Base-by-base conservation (phyloP, 495 filamentous ascomycete genomes). In the Aspergillus campestris region DNA sequence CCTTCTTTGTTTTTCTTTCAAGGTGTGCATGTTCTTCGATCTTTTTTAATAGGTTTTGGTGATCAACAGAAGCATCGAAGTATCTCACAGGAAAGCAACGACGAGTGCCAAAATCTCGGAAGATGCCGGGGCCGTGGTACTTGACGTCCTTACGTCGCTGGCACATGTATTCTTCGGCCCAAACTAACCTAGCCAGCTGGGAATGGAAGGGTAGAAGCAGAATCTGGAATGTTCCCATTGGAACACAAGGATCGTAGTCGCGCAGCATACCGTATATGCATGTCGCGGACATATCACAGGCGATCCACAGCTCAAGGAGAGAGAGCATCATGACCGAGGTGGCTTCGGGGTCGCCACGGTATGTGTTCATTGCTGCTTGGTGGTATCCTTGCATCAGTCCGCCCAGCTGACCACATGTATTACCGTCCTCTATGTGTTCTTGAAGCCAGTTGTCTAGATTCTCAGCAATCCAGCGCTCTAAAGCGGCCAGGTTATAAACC, bases 231-330 rank as follows among this genome's bases (percentile, higher is more conserved):
- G 73, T n/a, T 5, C 37, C 47, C 0, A 42, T 10, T 0, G 69
- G 64, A 32, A 86, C 60, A 1, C 63, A 71, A 0, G 74, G 63
- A 10, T 73, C 57, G 51, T 82, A 86, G 0, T 81, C 57, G 0
- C 29, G 36, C 0, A 87, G 51, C 5, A 82, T 40, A 1, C 55
- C 45, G 41, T 66, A 62, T 0, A 53, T 42, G 1, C 44, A 14
- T 8, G 68, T 63, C 0, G 77, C 74, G 8, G 64, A 61, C 41
- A 65, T 74, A 49, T 87, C 83, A 37, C 66, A 62, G 12, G 78
- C 77, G 31, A 82, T 53, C 82, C 82, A 87, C 0, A 86, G 48
- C 24, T 86, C 80, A 44, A 84, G 56, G 4, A 76, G 56, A 0
- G 70, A 79, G 13, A 87, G 65, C 2, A 79, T 33, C 78, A 86